Evolutionary conservation across 108 stramenopile genomes (phyloP), one percentile per base, ranked within the genome.

Genomic region (Pseudonitzschia multistriata): DNA sequence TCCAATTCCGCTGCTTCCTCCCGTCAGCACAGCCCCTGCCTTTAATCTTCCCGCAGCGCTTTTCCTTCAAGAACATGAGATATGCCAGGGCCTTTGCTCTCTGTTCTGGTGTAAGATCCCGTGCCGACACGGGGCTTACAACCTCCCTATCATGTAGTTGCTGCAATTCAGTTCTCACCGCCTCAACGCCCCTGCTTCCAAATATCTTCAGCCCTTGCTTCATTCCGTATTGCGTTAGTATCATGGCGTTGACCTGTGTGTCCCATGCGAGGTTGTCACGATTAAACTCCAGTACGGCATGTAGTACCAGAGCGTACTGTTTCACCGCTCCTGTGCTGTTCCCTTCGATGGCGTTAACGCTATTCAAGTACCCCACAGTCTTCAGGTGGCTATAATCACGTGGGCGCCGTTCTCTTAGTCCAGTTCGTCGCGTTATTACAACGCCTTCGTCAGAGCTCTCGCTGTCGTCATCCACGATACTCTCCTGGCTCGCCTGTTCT

Each of bases 11-110:
- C 19, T 52, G 50, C 0, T 21, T 21, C 0, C 15, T 10, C 7
- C n/a, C 65, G 7, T 7, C 78, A 1, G 22, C 50, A n/a, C n/a
- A n/a, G n/a, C n/a, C n/a, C n/a, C n/a, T n/a, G n/a, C n/a, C n/a
- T n/a, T n/a, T n/a, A n/a, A n/a, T n/a, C n/a, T n/a, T n/a, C n/a
- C n/a, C n/a, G n/a, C n/a, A n/a, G n/a, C n/a, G n/a, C n/a, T 54
- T 85, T 47, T 80, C 54, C 42, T 79, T 85, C 5, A 85, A 47
- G 65, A 76, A 81, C 73, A 81, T 81, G 0, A 81, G 74, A 61
- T 79, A 79, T 47, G 47, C 50, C 14, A 85, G 74, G 0, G 84
- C 71, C 31, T 29, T 39, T 4, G 28, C 34, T 17, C 48, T 42
- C 47, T 85, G 68, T 25, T 81, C 77, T 19, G 27, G 10, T 0